Percentiles rank a stretch among this genome's conserved stretches.
phyloP scores from a whole-genome alignment of 2,329 filamentous ascomycete species.

The Didymella pinodella region DNA sequence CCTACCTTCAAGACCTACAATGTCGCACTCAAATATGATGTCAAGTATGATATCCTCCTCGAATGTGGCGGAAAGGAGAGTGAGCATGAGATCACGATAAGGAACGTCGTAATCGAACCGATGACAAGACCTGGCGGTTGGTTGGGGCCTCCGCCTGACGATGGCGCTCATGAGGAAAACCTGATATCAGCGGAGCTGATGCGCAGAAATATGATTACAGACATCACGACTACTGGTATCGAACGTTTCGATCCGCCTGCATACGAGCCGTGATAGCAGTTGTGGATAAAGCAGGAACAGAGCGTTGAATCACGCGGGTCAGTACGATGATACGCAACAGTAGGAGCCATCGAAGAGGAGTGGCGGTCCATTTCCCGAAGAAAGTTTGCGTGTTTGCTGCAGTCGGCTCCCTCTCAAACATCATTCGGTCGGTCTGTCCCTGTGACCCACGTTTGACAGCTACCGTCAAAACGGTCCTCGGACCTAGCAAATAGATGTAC shows the following conservation, averaged over 20 bases:
- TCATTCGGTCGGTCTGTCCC: no score
- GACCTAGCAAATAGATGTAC: no score
- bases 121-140: conserved; percentile 30
- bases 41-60: conserved; percentile 30
- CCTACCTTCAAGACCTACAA: conserved; percentile 34
- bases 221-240: not conserved
- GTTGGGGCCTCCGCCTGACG: conserved; percentile 25
- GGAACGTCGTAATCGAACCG: conserved; percentile 25
- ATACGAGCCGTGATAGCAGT: conserved; percentile 6
- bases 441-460: no score
- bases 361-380: no score
- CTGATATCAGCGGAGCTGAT: not conserved
- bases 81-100: conserved; percentile 27
- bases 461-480: no score
- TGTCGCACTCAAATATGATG: conserved; percentile 26
- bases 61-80: conserved; percentile 32
- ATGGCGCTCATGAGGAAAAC: not conserved
- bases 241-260: conserved; percentile 2
- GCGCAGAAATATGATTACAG: not conserved
- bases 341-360: no score
- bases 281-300: no score
- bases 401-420: no score
- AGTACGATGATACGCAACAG: not conserved
- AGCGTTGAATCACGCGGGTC: not conserved
- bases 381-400: no score